Evolutionary conservation across 139 green algal species (phyloP), one percentile per base, ranked within the genome.

Genomic region (Chlorella sorokiniana): DNA sequence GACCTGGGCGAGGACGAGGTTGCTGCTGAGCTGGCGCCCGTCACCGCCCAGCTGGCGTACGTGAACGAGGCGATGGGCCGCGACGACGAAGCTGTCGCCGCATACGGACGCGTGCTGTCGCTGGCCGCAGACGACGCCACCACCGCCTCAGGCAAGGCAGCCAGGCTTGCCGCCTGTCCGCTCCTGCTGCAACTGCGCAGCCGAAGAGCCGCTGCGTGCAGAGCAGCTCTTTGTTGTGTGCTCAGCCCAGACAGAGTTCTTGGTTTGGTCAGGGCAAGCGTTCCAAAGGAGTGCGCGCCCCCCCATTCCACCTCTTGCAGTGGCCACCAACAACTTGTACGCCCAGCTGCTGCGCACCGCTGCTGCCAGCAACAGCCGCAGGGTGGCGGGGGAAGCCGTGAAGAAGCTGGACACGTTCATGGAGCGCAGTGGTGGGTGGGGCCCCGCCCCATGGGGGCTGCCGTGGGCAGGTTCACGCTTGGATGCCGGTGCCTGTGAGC

Each of bases 1-100:
- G 95, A 98, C 11, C 72, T 95, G 22, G 87, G 65, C 0, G 93
- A 95, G 81, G 92, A 95, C 69, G 92, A 98, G 86, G 88, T 98
- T 40, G 91, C 93, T 59, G 86, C 90, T 20, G 95, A 98, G 91
- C 87, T 98, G 63, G 88, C 90, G 4, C 94, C 95, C 0, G 63
- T 98, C 22, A 86, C 85, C 5, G 89, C 88, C 42, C 95, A 98
- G 88, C 86, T 98, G 62, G 92, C 90, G 1, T 96, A 94, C 80
- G 84, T 96, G 61, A 82, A 91, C 20, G 51, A 69, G 42, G 62
- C 87, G n/a, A 64, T 85, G 63, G 88, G 92, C 10, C 54, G 76
- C 9, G 0, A 25, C 4, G 85, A 86, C 0, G 91, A 92, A 52
- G 90, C 92, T 0, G 38, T 80, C 3, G 80, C 91, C 8, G 76